Percentiles rank a stretch among this genome's conserved stretches.
phyloP scores from a whole-genome alignment of 192 early-diverging fungal genomes.

The Podila epicladia region DNA sequence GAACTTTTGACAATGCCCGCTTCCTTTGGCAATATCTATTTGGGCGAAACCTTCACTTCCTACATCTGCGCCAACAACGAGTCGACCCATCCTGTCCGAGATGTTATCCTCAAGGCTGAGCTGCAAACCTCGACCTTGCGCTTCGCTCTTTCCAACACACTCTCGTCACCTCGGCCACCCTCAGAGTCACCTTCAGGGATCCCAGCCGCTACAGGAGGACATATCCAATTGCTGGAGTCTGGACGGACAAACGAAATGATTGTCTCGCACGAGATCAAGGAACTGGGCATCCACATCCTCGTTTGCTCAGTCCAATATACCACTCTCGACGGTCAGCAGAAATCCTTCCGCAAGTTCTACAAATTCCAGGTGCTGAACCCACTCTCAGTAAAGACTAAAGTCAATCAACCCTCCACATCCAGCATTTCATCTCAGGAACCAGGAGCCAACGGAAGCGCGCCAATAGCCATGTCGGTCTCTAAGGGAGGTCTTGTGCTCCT shows the following conservation, averaged over 20 bases:
- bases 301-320: constrained; percentile 88
- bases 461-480: constrained; percentile 4
- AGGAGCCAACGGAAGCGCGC: neutral
- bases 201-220: constrained; percentile 39
- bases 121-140: constrained; percentile 89
- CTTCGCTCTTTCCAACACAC: constrained; percentile 77
- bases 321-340: constrained; percentile 70
- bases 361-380: constrained; percentile 98
- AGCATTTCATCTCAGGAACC: constrained; percentile 39
- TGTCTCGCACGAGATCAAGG: constrained; percentile 94
- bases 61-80: constrained; percentile 94
- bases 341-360: constrained; percentile 89
- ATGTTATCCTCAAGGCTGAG: constrained; percentile 81
- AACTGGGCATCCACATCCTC: constrained; percentile 91
- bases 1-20: constrained; percentile 83
- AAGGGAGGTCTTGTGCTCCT: constrained; percentile 77
- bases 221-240: constrained; percentile 66
- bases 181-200: neutral
- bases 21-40: constrained; percentile 92
- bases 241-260: constrained; percentile 79
- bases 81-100: constrained; percentile 66
- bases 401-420: constrained; percentile 75
- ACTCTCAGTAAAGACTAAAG: constrained; percentile 95
- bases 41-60: constrained; percentile 91
- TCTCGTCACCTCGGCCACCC: constrained; percentile 10